Conservation (phyloP, 257 asterid genomes). For the Leptodermis oblonga region DNA sequence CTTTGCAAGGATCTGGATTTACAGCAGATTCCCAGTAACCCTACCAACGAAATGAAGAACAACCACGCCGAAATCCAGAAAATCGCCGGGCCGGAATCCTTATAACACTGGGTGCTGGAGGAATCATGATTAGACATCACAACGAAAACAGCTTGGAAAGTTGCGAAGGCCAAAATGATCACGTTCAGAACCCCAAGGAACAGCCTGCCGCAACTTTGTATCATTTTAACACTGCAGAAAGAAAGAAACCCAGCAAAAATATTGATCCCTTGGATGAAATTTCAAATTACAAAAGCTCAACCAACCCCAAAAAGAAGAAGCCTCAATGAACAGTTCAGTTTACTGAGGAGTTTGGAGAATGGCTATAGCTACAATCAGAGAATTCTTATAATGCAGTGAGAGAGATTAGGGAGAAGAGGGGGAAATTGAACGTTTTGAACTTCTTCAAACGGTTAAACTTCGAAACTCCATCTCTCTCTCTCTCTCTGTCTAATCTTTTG, state of each 20-base stretch:
- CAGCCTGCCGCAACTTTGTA: constrained; percentile 20
- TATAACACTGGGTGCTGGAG: constrained; percentile 12
- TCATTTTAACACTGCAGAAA: not conserved
- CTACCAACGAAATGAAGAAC: constrained; percentile 15
- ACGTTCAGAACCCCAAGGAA: constrained; percentile 21
- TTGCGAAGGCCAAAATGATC: constrained; percentile 17
- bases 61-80: constrained; percentile 17
- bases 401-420: too few species aligned
- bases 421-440: not conserved
- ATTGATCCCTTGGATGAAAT: not conserved
- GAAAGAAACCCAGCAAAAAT: constrained; percentile 2
- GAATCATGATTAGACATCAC: constrained; percentile 7
- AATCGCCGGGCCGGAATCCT: not conserved
- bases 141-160: constrained; percentile 15
- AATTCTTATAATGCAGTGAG: too few species aligned
- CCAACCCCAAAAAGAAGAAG: not conserved
- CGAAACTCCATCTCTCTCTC: not conserved
- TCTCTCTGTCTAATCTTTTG: not conserved
- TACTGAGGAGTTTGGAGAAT: not conserved
- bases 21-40: constrained; percentile 16
- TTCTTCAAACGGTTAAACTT: not conserved
- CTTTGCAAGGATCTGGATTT: constrained; percentile 16
- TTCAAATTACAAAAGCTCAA: not conserved
- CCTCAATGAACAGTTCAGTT: too few species aligned
- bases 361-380: too few species aligned